Percentiles rank a stretch among this genome's conserved stretches.
Conservation (phyloP, 1,284 basidiomycete genomes). For the Blastosporella zonata region DNA sequence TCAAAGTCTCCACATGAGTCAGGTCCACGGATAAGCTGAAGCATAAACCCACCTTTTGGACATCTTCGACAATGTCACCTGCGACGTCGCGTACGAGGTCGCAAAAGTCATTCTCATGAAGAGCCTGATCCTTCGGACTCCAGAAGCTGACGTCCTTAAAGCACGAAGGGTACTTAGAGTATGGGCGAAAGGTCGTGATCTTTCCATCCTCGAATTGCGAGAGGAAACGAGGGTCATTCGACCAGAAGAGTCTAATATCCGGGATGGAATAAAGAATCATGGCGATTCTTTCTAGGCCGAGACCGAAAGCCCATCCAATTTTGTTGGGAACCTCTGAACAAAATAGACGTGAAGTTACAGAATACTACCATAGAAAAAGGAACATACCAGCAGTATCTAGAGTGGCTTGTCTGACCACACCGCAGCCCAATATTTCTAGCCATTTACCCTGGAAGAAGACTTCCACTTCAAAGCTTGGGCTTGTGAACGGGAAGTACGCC, state of each 20-base stretch:
- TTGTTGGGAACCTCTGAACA: constrained; percentile 72
- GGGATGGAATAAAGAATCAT: constrained; percentile 98
- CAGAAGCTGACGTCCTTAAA: constrained; percentile 94
- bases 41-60: constrained; percentile 62
- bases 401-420: constrained; percentile 89
- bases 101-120: constrained; percentile 97
- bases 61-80: constrained; percentile 90
- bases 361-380: constrained; percentile 10
- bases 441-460: constrained; percentile 96
- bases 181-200: constrained; percentile 81
- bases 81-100: constrained; percentile 92
- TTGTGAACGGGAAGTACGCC: constrained; percentile 97
- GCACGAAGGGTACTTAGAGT: constrained; percentile 87
- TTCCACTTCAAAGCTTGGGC: constrained; percentile 97
- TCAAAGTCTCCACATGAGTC: not conserved
- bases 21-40: not conserved
- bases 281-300: constrained; percentile 95
- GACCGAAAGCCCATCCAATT: constrained; percentile 97
- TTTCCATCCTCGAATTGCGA: constrained; percentile 80
- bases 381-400: constrained; percentile 81
- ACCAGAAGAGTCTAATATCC: constrained; percentile 99
- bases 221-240: constrained; percentile 83
- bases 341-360: constrained; percentile 3
- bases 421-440: constrained; percentile 95
- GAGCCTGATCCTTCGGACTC: constrained; percentile 50